Percentiles rank a stretch among this genome's conserved stretches.
Evolutionary conservation across 1,139 yeast genomes (phyloP).

Genomic region (Candida sanyaensis): DNA sequence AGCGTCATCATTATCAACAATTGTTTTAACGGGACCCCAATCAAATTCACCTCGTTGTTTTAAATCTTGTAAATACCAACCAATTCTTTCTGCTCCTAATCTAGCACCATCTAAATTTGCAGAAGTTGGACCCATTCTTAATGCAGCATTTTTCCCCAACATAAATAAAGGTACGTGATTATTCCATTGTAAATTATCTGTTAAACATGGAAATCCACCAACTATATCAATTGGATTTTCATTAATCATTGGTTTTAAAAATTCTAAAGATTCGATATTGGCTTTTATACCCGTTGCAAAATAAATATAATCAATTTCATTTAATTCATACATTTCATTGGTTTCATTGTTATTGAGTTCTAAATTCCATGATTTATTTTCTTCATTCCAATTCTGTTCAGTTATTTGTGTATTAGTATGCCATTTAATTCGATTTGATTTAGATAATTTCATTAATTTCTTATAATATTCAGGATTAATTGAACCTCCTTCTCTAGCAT

Average conservation of each 20-base stretch:
- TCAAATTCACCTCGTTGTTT: constrained; percentile 25
- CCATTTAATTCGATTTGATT: constrained; percentile 28
- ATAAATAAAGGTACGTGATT: constrained; percentile 41
- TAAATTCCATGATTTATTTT: constrained; percentile 20
- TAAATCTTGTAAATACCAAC: constrained; percentile 37
- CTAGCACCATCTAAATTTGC: constrained; percentile 53
- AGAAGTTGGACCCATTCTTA: constrained; percentile 49
- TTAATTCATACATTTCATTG: constrained; percentile 8
- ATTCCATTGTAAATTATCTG: constrained; percentile 48
- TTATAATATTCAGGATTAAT: constrained; percentile 49
- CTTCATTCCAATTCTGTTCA: constrained; percentile 23
- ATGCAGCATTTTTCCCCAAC: constrained; percentile 47
- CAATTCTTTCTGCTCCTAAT: constrained; percentile 49
- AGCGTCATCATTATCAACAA: constrained; percentile 1
- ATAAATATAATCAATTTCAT: constrained; percentile 35
- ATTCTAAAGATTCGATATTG: constrained; percentile 29
- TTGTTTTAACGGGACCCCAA: constrained; percentile 19
- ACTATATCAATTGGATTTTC: constrained; percentile 32
- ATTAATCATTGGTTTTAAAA: constrained; percentile 27
- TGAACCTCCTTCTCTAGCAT: constrained; percentile 51
- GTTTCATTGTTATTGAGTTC: constrained; percentile 12
- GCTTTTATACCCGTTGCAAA: constrained; percentile 48
- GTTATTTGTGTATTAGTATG: constrained; percentile 25
- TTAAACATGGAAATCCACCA: constrained; percentile 44
- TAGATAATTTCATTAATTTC: constrained; percentile 30